Conservation (phyloP, 164 flowering plant species). For the Stephania yunnanensis region DNA sequence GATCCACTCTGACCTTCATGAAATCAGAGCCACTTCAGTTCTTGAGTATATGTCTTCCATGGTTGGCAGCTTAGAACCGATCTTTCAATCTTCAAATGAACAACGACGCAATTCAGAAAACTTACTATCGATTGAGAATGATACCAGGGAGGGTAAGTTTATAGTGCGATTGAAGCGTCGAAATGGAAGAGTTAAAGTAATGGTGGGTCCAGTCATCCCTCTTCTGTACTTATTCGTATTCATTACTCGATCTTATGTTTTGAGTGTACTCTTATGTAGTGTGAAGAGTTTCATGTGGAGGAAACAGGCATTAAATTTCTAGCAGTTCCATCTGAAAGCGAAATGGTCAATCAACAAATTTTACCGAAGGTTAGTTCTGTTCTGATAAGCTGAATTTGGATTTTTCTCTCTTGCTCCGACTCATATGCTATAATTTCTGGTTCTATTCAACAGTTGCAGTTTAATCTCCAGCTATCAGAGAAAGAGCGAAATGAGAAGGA, state of each 20-base stretch:
- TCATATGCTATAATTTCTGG: neutral
- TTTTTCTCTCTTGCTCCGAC: neutral
- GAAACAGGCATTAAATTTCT: conserved; percentile 53
- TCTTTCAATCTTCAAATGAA: conserved; percentile 26
- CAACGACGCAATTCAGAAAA: conserved; percentile 26
- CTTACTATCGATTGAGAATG: conserved; percentile 35
- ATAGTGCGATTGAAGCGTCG: conserved; percentile 65
- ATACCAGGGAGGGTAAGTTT: conserved; percentile 49
- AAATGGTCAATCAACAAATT: conserved; percentile 37
- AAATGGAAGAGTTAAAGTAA: conserved; percentile 83
- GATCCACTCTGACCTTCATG: conserved; percentile 74
- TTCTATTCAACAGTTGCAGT: conserved; percentile 61
- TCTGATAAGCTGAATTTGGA: neutral
- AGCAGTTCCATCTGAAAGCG: conserved; percentile 43
- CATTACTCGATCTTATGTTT: conserved; percentile 13
- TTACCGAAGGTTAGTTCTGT: conserved; percentile 66
- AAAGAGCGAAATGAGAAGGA: conserved; percentile 73
- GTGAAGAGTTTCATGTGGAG: conserved; percentile 55
- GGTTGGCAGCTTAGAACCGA: conserved; percentile 61
- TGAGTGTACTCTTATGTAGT: conserved; percentile 26
- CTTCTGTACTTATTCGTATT: neutral
- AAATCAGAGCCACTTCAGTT: conserved; percentile 37
- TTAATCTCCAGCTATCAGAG: conserved; percentile 78
- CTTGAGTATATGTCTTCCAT: conserved; percentile 81
- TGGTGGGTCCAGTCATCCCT: conserved; percentile 26